Conservation (phyloP, 148 eudicot species). For the Gaultheria prostrata region DNA sequence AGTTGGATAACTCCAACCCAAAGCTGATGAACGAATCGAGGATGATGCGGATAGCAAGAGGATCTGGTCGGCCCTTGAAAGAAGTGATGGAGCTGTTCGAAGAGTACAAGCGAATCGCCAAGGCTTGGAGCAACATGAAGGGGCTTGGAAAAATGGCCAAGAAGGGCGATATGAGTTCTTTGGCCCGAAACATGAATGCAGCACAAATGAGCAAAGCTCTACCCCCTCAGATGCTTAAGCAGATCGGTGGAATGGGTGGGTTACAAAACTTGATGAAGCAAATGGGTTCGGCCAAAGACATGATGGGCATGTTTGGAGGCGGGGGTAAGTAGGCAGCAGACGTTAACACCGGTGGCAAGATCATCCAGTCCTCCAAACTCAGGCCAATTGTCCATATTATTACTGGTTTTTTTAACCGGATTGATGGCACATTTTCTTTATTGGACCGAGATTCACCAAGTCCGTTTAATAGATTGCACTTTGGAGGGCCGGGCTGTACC, state of each 20-base stretch:
- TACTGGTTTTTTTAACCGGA: neutral
- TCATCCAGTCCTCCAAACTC: neutral
- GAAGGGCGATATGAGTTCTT: conserved; percentile 92
- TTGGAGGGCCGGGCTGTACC: no score
- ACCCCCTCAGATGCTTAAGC: conserved; percentile 89
- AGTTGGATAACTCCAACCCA: conserved; percentile 92
- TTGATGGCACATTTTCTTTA: neutral
- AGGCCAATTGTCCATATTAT: neutral
- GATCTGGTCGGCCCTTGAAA: conserved; percentile 68
- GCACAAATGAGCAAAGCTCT: conserved; percentile 86
- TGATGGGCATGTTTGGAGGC: conserved; percentile 98
- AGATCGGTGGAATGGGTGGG: conserved; percentile 92
- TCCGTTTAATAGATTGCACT: neutral
- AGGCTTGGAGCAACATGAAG: conserved; percentile 98
- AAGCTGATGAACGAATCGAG: conserved; percentile 85
- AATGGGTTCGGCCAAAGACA: conserved; percentile 78
- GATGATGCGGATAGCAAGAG: conserved; percentile 92
- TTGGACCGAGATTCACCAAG: neutral
- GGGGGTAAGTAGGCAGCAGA: conserved; percentile 43
- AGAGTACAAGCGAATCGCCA: conserved; percentile 86
- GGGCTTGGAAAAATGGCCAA: conserved; percentile 83
- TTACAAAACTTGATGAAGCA: conserved; percentile 87
- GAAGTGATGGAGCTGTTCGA: conserved; percentile 90
- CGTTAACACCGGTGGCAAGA: neutral
- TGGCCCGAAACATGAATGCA: conserved; percentile 83